These are phyloP conservation scores for Tetrahymena thermophila DNA, from an alignment of 73 alveolate species.

Conservation along the genomic window DNA sequence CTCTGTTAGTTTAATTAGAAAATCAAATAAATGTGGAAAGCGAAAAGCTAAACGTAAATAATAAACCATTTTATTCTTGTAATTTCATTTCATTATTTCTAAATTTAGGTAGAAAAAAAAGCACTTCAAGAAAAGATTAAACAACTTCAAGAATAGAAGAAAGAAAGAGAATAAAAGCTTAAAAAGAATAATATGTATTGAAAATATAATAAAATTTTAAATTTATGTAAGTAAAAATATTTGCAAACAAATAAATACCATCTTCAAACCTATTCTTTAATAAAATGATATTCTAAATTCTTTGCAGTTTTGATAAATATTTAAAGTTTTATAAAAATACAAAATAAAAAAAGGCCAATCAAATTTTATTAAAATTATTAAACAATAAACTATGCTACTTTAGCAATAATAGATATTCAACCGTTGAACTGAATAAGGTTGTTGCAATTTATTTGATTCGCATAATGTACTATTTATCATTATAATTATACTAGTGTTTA, in stretches of 20 bases:
- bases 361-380: too few relatives aligned
- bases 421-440: too few relatives aligned
- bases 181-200: background rate
- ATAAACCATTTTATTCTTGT: background rate
- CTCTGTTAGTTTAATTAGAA: background rate
- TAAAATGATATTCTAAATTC: too few relatives aligned
- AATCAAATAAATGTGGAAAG: background rate
- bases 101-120: background rate
- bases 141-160: background rate
- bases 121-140: background rate
- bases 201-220: background rate
- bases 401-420: too few relatives aligned
- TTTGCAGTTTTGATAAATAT: too few relatives aligned
- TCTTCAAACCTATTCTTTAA: background rate
- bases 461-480: too few relatives aligned
- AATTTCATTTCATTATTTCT: background rate
- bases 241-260: background rate
- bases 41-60: background rate
- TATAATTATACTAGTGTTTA: too few relatives aligned
- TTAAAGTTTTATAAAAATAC: too few relatives aligned
- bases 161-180: background rate
- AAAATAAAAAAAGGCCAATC: too few relatives aligned
- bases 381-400: too few relatives aligned
- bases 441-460: too few relatives aligned
- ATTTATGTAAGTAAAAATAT: background rate